Base-by-base conservation (phyloP, 805 yeast species). In the Diddensiella caesifluorescens region DNA sequence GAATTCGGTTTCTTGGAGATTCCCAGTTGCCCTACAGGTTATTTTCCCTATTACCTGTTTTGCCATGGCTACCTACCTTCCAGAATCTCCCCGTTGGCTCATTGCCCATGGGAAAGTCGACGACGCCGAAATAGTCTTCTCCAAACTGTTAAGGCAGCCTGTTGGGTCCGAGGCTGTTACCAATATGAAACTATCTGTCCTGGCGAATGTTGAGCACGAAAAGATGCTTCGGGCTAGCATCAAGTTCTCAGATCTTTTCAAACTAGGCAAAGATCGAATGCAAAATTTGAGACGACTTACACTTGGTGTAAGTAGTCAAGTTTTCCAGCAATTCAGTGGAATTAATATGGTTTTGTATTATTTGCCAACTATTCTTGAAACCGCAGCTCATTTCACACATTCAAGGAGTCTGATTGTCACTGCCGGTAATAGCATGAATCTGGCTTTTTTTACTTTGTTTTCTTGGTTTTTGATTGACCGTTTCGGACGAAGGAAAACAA, bases 41-140 rank as follows among this genome's bases (percentile, higher is more conserved):
- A 48, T 80, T 28, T 80, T 80, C 57, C 42, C 83, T 38, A 62
- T 83, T 28, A 56, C 79, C 41, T 15, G 22, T 20, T 35, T 35
- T 73, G 80, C 54, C 72, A 72, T 55, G 62, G 67, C 35, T 82
- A 79, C 76, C 30, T 73, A 77, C 31, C 64, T 88, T 13, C 96
- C 97, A 0, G 96, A 88, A 62, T 77, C 89, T 30, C 95, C 95
- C 0, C 70, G 96, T 45, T 88, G 73, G 64, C 79, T 74, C 55
- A 86, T 88, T 4, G 77, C 77, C 52, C 79, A 80, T 6, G 25
- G 28, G 15, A n/a, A 15, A 19, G n/a, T 34, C 23, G 44, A 40
- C 18, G 31, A 40, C 4, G 38, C 44, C 3, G 32, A 40, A n/a
- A n/a, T 12, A 31, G 36, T 31, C 5, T 32, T 33, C 15, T 25